Evolutionary conservation across 768 basidiomycete genomes (phyloP), one percentile per base, ranked within the genome.

Genomic region (Pleurotus djamor): DNA sequence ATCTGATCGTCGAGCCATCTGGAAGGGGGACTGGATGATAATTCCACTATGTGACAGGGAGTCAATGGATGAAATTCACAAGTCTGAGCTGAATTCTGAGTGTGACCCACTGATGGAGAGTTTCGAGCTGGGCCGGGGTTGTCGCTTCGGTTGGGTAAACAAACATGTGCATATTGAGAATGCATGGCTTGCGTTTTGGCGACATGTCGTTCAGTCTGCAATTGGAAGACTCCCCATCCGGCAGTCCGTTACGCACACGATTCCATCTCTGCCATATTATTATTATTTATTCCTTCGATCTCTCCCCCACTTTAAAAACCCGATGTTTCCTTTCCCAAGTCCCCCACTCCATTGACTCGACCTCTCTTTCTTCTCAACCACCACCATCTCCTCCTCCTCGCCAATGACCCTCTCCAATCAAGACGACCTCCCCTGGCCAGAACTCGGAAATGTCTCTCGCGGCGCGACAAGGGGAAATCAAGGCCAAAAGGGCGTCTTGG

Each of bases 351-450:
- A 41, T 56, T 52, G 51, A 57, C 59, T 41, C 62, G 58, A 60
- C 52, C 49, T 67, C 57, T 63, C 63, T 69, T 65, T 56, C 60
- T 62, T 65, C 62, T 67, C 68, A 71, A 68, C 65, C 66, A 67
- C 68, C 49, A 48, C 55, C 41, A 41, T n/a, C 38, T 41, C 38
- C 38, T 28, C 21, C 21, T 28, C 21, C 21, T 28, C 21, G 21
- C 21, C 21, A 28, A 60, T 60, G 48, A 45, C 43, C 69, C 82
- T 82, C 80, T 74, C 81, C 60, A 72, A 78, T 68, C 72, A 81
- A 63, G 91, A 92, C 77, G 90, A 92, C 79, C 80, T 92, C 57
- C 90, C 90, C 21, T 92, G 90, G 90, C 90, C 90, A 63, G 90
- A 92, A 73, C 79, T 91, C 61, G 91, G 90, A 62, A 92, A 92